phyloP scores from a whole-genome alignment of 2,329 filamentous ascomycete genomes.

The Dryadomyces quercivorus region DNA sequence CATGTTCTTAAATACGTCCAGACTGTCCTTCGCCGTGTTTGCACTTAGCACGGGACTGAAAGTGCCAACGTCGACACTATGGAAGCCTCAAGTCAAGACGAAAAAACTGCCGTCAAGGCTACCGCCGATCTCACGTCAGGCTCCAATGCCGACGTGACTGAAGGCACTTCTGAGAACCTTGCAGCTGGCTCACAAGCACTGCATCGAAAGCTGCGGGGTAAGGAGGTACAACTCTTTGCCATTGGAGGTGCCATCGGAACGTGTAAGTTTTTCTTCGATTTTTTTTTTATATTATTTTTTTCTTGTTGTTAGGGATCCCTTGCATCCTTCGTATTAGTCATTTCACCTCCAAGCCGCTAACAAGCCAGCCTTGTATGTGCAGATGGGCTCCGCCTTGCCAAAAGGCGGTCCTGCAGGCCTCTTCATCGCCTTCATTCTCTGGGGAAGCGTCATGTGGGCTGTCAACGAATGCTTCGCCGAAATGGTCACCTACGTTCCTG shows the following conservation, averaged over 20 bases:
- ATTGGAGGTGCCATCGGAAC: slow-evolving; percentile 56
- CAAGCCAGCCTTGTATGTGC: slow-evolving; percentile 36
- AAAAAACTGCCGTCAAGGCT: not conserved
- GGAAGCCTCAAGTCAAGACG: not conserved
- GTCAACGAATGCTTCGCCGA: slow-evolving; percentile 50
- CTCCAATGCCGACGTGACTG: slow-evolving; percentile 1
- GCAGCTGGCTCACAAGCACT: slow-evolving; percentile 7
- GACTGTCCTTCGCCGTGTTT: too few species aligned
- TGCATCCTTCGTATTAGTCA: not conserved
- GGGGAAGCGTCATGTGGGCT: slow-evolving; percentile 42
- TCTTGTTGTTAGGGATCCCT: too few species aligned
- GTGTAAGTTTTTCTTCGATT: slow-evolving; percentile 1
- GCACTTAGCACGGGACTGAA: too few species aligned
- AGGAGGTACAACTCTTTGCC: slow-evolving; percentile 21
- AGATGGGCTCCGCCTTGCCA: slow-evolving; percentile 45
- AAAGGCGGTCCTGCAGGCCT: slow-evolving; percentile 47
- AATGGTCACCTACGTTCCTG: slow-evolving; percentile 66
- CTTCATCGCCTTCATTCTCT: slow-evolving; percentile 47
- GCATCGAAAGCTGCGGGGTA: slow-evolving; percentile 8
- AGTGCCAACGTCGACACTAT: not conserved
- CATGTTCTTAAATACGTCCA: too few species aligned
- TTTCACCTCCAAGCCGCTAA: not conserved
- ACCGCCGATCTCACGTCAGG: not conserved
- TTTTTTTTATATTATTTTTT: not conserved
- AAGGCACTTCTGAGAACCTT: not conserved